Percentiles rank a stretch among this genome's conserved stretches.
These are phyloP conservation scores for Coemansia sp. DNA, from an alignment of 192 early-diverging fungal genomes.

Conservation along the genomic window DNA sequence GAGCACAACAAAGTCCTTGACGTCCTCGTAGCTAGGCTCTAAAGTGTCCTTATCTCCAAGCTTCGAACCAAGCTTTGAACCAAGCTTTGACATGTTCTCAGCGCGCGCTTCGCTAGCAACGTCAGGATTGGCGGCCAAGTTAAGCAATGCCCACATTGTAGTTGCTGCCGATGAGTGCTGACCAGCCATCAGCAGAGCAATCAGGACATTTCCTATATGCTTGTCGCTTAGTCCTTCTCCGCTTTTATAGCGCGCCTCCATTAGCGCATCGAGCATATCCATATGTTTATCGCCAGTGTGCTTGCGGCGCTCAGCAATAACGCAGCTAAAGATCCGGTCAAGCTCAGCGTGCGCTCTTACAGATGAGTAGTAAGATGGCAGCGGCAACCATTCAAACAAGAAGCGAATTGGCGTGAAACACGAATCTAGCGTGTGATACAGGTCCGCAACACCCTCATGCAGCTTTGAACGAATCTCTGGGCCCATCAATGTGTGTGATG, in stretches of 20 bases:
- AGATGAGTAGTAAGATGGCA: constrained; percentile 83
- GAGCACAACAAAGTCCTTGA: constrained; percentile 76
- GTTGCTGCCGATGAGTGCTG: constrained; percentile 97
- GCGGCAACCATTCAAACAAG: constrained; percentile 89
- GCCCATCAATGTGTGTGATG: constrained; percentile 93
- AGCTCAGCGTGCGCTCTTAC: constrained; percentile 86
- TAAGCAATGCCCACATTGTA: constrained; percentile 88
- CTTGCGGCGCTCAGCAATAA: constrained; percentile 79
- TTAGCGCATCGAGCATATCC: constrained; percentile 84
- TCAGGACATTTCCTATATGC: constrained; percentile 94
- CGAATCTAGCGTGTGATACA: constrained; percentile 94
- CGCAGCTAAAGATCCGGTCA: constrained; percentile 75
- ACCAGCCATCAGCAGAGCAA: constrained; percentile 95
- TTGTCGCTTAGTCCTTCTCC: constrained; percentile 81
- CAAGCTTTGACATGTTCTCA: constrained; percentile 71
- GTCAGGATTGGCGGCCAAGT: constrained; percentile 81
- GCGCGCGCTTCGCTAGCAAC: constrained; percentile 66
- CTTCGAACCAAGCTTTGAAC: constrained; percentile 54
- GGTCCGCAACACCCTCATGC: constrained; percentile 80
- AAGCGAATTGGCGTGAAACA: constrained; percentile 96
- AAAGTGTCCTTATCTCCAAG: too few species aligned
- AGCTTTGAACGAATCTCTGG: constrained; percentile 88
- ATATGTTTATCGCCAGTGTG: constrained; percentile 58
- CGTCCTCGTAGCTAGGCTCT: constrained; percentile 64
- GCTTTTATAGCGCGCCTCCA: constrained; percentile 87